Conservation (phyloP, 495 filamentous ascomycete genomes). For the Podospora anserina region DNA sequence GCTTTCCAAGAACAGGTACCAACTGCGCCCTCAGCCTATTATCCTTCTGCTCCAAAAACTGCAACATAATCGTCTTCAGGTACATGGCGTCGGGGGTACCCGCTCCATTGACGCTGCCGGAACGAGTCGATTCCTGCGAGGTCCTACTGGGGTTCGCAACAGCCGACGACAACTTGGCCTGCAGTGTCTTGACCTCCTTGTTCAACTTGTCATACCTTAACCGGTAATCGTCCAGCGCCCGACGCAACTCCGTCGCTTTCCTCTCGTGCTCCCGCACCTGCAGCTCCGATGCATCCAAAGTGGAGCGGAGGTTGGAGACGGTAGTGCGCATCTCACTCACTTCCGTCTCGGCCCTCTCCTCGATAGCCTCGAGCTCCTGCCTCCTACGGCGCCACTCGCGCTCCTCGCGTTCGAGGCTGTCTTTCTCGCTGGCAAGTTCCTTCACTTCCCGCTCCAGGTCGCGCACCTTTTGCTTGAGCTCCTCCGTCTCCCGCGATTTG, state of each 20-base stretch:
- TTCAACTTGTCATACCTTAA: conserved; percentile 73
- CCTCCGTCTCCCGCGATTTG: conserved; percentile 79
- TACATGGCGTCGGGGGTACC: conserved; percentile 73
- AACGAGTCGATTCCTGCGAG: conserved; percentile 61
- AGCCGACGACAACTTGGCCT: conserved; percentile 35
- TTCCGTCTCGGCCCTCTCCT: conserved; percentile 67
- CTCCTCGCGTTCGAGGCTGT: conserved; percentile 63
- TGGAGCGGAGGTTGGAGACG: conserved; percentile 72
- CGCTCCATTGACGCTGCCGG: conserved; percentile 39
- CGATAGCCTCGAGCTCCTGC: conserved; percentile 68
- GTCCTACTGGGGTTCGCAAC: conserved; percentile 34
- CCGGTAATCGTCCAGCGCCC: conserved; percentile 73
- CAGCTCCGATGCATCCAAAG: conserved; percentile 82
- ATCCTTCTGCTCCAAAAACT: conserved; percentile 93
- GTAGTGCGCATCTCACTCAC: conserved; percentile 69
- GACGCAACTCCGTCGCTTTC: conserved; percentile 71
- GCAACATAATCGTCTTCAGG: conserved; percentile 89
- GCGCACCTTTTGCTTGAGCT: conserved; percentile 70
- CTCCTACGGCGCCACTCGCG: conserved; percentile 62
- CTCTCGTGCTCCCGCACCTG: conserved; percentile 77
- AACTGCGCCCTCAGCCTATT: conserved; percentile 86
- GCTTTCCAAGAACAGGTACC: conserved; percentile 84
- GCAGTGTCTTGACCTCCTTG: conserved; percentile 54
- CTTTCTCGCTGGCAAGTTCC: conserved; percentile 67
- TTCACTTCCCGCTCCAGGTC: conserved; percentile 76